Evolutionary conservation across 768 basidiomycete genomes (phyloP), one percentile per base, ranked within the genome.

Genomic region (Hemileccinum impolitum): DNA sequence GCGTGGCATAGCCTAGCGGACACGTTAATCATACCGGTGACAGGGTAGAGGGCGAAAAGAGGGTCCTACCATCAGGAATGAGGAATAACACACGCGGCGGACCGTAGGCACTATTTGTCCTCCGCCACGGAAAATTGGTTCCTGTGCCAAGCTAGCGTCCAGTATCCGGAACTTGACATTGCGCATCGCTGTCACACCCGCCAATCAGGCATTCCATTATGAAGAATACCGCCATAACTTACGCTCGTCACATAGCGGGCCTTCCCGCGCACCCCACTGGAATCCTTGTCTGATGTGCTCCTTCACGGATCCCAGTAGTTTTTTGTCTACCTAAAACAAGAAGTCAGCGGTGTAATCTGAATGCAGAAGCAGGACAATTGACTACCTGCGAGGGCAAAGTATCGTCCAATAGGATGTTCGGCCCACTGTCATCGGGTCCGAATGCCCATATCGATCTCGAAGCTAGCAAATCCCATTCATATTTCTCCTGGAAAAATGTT

Each of bases 361-460:
- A 34, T 26, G 8, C 19, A 39, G 8, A 38, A 7, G 26, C 28
- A 8, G 26, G 26, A 45, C 9, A 7, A 8, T 41, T 48, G 55
- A 72, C 51, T 53, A 90, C 90, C 74, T 95, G 91, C 6, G 90
- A 93, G 4, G 96, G 96, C 15, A 99, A 71, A 2, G 96, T 98
- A 63, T 99, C 96, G 63, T 99, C 95, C 58, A 98, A 71, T 37
- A 98, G 74, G 53, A 95, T 80, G 67, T 99, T 99, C 9, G 95
- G 82, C 0, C 96, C 96, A 54, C 82, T 85, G 39, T 97, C 95
- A 57, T 98, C 93, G 3, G 96, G 96, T 17, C 96, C 96, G 69
- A 99, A 99, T 18, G 96, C 94, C 96, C 96, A 99, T 75, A 99
- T 96, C 58, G 94, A 97, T 51, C 96, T 80, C 38, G 94, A 95